Conservation (phyloP, 2,329 filamentous ascomycete genomes). For the Exserohilum turcica region DNA sequence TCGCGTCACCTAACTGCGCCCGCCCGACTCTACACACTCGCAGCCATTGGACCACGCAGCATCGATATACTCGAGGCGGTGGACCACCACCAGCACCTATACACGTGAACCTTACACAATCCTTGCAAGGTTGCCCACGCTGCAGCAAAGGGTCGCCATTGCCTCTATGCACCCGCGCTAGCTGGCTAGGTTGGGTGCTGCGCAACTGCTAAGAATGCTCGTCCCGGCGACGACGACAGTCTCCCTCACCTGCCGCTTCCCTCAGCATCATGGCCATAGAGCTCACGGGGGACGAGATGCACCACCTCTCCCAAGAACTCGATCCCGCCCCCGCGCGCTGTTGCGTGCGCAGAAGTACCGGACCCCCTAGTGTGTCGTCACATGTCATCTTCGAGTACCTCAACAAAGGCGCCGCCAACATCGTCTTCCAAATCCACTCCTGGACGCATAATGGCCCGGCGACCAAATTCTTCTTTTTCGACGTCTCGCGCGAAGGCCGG, state of each 20-base stretch:
- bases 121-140: neutral
- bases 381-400: slow-evolving; percentile 32
- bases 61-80: neutral
- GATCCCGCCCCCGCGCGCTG: slow-evolving; percentile 14
- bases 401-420: slow-evolving; percentile 44
- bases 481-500: slow-evolving; percentile 9
- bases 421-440: slow-evolving; percentile 35
- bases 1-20: neutral
- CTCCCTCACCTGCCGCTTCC: neutral
- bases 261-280: slow-evolving; percentile 9
- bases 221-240: slow-evolving; percentile 4
- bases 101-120: neutral
- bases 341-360: slow-evolving; percentile 15
- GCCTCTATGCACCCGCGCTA: slow-evolving; percentile 9
- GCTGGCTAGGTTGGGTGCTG: slow-evolving; percentile 8
- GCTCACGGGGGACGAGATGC: slow-evolving; percentile 14
- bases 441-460: slow-evolving; percentile 4
- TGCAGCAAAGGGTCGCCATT: neutral
- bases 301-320: slow-evolving; percentile 11
- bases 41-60: slow-evolving; percentile 5
- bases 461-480: slow-evolving; percentile 19
- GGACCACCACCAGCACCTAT: neutral
- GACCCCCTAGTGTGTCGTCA: slow-evolving; percentile 5
- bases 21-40: neutral
- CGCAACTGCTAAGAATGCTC: slow-evolving; percentile 11